A percentile compares a stretch with the other conserved stretches of the same genome.
These are phyloP conservation scores for Ochromonas danica DNA, from an alignment of 108 stramenopile genomes.

Conservation along the genomic window DNA sequence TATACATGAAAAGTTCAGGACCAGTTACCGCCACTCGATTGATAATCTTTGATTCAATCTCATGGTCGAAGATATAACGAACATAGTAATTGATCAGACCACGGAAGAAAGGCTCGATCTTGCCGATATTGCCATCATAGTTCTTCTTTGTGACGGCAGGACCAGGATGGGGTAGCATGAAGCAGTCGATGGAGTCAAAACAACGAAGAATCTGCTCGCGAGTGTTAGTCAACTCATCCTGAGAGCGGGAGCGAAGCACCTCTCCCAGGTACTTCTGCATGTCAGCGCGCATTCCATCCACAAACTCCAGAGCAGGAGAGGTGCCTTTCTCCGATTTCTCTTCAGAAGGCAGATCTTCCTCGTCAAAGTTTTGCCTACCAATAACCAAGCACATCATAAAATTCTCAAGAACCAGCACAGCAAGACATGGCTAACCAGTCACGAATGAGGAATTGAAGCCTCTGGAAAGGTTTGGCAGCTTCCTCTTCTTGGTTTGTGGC, in stretches of 20 bases:
- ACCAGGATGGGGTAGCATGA: constrained; percentile 89
- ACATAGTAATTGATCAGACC: constrained; percentile 81
- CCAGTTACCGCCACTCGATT: constrained; percentile 80
- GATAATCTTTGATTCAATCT: constrained; percentile 75
- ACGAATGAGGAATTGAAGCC: constrained; percentile 91
- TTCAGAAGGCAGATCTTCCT: background rate
- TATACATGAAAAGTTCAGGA: constrained; percentile 80
- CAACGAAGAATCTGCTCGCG: constrained; percentile 87
- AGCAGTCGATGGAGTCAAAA: constrained; percentile 81
- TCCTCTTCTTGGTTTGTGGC: background rate
- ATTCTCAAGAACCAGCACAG: background rate
- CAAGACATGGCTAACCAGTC: too few species aligned
- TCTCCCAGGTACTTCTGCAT: constrained; percentile 78
- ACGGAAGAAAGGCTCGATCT: constrained; percentile 77
- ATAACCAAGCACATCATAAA: background rate
- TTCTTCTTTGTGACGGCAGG: constrained; percentile 84
- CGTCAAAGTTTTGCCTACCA: background rate
- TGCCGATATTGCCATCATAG: constrained; percentile 76
- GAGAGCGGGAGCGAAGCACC: constrained; percentile 72
- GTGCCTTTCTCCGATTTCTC: background rate
- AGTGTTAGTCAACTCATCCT: constrained; percentile 75
- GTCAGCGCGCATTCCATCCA: too few species aligned
- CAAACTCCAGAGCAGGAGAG: too few species aligned
- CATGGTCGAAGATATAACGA: constrained; percentile 71
- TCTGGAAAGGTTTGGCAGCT: constrained; percentile 78